phyloP scores from a whole-genome alignment of 257 asterid genomes.

The Solanum tarijense region DNA sequence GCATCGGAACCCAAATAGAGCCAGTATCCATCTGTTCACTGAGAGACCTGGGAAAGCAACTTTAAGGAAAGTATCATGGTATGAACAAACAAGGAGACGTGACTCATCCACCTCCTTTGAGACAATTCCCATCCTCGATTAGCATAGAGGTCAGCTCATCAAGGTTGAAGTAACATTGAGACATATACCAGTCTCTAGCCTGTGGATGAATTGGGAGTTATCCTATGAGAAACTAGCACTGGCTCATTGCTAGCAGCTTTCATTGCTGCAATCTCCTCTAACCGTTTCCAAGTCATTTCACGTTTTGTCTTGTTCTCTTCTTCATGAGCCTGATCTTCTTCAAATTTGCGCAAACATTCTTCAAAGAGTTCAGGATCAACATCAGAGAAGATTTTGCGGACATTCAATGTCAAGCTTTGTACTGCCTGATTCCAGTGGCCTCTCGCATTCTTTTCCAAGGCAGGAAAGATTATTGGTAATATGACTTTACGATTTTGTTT shows the following conservation, averaged over 20 bases:
- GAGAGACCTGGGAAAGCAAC: not conserved
- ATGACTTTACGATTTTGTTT: slow-evolving; percentile 73
- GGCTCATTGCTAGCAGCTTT: slow-evolving; percentile 49
- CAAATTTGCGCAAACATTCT: slow-evolving; percentile 63
- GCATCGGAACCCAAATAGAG: not conserved
- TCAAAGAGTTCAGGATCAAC: slow-evolving; percentile 59
- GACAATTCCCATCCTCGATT: not conserved
- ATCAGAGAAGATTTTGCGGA: slow-evolving; percentile 79
- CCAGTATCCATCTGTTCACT: not conserved
- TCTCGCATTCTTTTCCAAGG: slow-evolving; percentile 65
- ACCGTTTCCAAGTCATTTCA: slow-evolving; percentile 60
- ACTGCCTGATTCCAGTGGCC: slow-evolving; percentile 92
- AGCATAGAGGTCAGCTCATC: not conserved
- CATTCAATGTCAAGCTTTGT: slow-evolving; percentile 70
- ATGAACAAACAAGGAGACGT: not conserved
- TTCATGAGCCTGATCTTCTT: slow-evolving; percentile 57
- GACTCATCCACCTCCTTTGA: not conserved
- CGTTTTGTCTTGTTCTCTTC: slow-evolving; percentile 46
- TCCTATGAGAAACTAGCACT: slow-evolving; percentile 39
- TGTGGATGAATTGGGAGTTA: slow-evolving; percentile 12
- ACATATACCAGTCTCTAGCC: slow-evolving; percentile 14
- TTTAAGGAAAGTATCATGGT: not conserved
- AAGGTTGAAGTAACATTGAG: not conserved
- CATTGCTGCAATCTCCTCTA: slow-evolving; percentile 58
- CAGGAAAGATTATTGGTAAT: slow-evolving; percentile 66